These are phyloP conservation scores for Geotrichum restrictum DNA, from an alignment of 1,139 yeast species.

Conservation along the genomic window DNA sequence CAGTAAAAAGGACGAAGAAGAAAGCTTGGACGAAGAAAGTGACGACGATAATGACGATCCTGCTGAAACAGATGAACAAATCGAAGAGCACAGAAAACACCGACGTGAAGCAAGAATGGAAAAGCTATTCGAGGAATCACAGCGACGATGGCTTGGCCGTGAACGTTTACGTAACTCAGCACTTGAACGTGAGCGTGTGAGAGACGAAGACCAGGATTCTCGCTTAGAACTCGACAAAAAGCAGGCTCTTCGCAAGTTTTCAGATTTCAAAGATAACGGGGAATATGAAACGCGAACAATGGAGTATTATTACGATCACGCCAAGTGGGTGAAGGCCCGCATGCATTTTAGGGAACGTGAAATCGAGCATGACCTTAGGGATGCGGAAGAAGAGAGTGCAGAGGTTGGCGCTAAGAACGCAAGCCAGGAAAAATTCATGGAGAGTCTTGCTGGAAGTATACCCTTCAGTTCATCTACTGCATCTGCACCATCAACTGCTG, in stretches of 20 bases:
- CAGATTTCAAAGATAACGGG: conserved; percentile 30
- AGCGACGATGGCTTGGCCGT: conserved; percentile 30
- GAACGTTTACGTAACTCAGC: conserved; percentile 30
- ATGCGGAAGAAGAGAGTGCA: conserved; percentile 28
- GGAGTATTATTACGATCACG: conserved; percentile 36
- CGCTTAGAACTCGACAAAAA: conserved; percentile 25
- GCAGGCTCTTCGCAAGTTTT: conserved; percentile 25
- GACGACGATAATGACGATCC: conserved; percentile 9
- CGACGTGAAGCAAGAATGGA: conserved; percentile 24
- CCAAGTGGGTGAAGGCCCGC: conserved; percentile 37
- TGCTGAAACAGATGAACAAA: conserved; percentile 24
- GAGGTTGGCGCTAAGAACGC: conserved; percentile 22
- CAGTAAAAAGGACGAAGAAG: conserved; percentile 3
- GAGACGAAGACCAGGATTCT: conserved; percentile 25
- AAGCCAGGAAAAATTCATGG: conserved; percentile 13
- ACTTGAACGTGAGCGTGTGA: conserved; percentile 26
- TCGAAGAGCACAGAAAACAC: conserved; percentile 23
- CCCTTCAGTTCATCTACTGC: neutral
- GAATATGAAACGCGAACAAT: conserved; percentile 25
- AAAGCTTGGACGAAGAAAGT: conserved; percentile 10
- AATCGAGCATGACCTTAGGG: conserved; percentile 32
- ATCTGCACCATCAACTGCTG: neutral
- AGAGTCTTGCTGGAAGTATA: conserved; percentile 3
- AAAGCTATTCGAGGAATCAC: conserved; percentile 26
- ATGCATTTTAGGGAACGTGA: conserved; percentile 32